Base-by-base conservation (phyloP, 2,329 filamentous ascomycete species). In the Nemania sp. region DNA sequence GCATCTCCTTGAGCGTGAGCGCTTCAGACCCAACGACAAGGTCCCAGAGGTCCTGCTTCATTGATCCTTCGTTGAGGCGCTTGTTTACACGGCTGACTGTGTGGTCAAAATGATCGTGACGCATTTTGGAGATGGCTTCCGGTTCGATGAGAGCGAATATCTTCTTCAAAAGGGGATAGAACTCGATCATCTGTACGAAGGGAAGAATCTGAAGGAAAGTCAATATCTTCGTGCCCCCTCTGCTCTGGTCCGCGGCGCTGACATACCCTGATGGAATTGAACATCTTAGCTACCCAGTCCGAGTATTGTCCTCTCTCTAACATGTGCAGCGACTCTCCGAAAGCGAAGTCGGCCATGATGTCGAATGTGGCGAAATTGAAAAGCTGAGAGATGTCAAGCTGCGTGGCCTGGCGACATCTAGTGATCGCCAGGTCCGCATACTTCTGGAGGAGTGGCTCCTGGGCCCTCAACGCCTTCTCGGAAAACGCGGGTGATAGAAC, bases 21-120 rank as follows among this genome's bases (percentile, higher is more conserved):
- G 45, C 48, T 20, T 65, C 49, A 12, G 65, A 68, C 47, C 53
- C 57, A 13, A 67, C 17, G 1, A 69, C 63, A 2, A 71, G 51
- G 39, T 70, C 68, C 69, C 69, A 72, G 4, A 72, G 48, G 25
- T 72, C 70, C 2, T 65, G 70, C 20, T 68, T 59, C 18, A 43
- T 57, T 4, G 69, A 71, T 1, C 68, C 69, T 13, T 68, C 37
- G 10, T 63, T 51, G 1, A 75, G 60, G 7, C 74, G 66, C 9
- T 66, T 65, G 39, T 72, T 65, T 11, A 76, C 63, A 20, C 73
- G 73, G 15, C 69, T 68, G 29, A 69, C 62, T 1, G 65, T 67
- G 18, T 69, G 62, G 1, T 65, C 51, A 43, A 63, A 68, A 46
- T 71, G 66, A 0, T 60, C 58, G 5, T 59, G 62, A 1, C 71